phyloP scores from a whole-genome alignment of 2,329 filamentous ascomycete species.

The Tricladium varicosporioides region DNA sequence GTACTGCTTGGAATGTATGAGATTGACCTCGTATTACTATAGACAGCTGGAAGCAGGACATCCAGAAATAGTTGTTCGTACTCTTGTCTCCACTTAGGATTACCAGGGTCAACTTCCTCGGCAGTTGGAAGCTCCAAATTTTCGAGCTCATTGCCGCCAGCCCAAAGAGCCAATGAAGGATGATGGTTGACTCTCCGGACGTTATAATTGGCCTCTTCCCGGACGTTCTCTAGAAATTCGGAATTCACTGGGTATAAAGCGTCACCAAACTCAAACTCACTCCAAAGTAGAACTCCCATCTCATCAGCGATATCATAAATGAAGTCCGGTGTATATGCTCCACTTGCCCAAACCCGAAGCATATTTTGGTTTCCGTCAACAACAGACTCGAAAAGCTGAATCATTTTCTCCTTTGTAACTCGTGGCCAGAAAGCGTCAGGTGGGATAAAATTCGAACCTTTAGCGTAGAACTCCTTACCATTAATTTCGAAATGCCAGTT shows the following conservation, averaged over 20 bases:
- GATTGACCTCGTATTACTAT: constrained; percentile 56
- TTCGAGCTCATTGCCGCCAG: constrained; percentile 59
- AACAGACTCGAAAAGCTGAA: constrained; percentile 51
- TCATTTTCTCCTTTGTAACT: constrained; percentile 51
- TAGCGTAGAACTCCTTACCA: constrained; percentile 61
- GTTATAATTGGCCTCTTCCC: constrained; percentile 56
- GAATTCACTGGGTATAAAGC: constrained; percentile 55
- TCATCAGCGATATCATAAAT: constrained; percentile 63
- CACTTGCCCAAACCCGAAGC: constrained; percentile 61
- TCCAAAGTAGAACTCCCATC: constrained; percentile 59
- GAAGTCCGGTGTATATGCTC: constrained; percentile 59
- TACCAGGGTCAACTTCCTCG: constrained; percentile 25
- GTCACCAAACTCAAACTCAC: constrained; percentile 62
- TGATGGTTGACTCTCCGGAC: constrained; percentile 61
- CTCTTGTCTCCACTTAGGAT: constrained; percentile 34
- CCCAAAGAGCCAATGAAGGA: constrained; percentile 53
- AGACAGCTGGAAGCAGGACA: constrained; percentile 53
- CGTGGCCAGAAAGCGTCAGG: constrained; percentile 62
- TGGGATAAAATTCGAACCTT: constrained; percentile 62
- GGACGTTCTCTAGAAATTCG: constrained; percentile 54
- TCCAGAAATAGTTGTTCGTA: constrained; percentile 59
- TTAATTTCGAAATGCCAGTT: constrained; percentile 68
- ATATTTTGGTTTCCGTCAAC: constrained; percentile 62
- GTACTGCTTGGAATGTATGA: constrained; percentile 60
- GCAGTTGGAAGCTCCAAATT: constrained; percentile 47